These are phyloP conservation scores for Phoma sp. DNA, from an alignment of 2,329 filamentous ascomycete genomes.

Conservation along the genomic window DNA sequence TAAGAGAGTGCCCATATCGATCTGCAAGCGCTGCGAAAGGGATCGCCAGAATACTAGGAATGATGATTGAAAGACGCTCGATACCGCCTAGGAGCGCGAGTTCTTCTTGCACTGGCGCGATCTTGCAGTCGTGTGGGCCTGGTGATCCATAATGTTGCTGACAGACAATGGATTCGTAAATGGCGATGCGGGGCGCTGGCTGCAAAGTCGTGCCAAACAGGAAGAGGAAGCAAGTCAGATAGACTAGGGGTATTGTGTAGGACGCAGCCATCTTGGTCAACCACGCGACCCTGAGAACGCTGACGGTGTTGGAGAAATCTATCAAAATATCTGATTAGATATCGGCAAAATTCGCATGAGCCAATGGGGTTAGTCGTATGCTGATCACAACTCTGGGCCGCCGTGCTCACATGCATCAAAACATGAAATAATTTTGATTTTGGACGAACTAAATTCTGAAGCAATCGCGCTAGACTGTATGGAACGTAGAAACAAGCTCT, in stretches of 20 bases:
- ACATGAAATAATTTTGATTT: no score
- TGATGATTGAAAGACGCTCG: conserved; percentile 24
- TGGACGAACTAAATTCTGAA: no score
- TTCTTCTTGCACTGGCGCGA: conserved; percentile 24
- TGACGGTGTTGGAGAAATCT: not conserved
- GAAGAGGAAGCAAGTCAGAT: conserved; percentile 26
- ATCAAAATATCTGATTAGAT: conserved; percentile 16
- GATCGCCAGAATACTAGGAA: conserved; percentile 26
- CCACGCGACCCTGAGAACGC: not conserved
- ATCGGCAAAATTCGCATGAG: not conserved
- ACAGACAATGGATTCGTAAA: conserved; percentile 28
- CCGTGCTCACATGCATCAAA: no score
- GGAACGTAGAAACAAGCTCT: no score
- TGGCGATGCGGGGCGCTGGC: conserved; percentile 26
- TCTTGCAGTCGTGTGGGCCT: conserved; percentile 21
- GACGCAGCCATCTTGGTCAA: conserved; percentile 7
- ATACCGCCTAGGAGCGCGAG: conserved; percentile 22
- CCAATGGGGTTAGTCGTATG: conserved; percentile 1
- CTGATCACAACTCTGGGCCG: not conserved
- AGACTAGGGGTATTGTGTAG: conserved; percentile 21
- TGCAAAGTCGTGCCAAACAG: conserved; percentile 28
- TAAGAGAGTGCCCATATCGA: conserved; percentile 21
- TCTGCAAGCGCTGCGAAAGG: conserved; percentile 29
- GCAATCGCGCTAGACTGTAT: no score
- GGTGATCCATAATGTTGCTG: conserved; percentile 14